Conservation (phyloP, 202 grass and related monocot species). For the Hordeum pubiflorum region DNA sequence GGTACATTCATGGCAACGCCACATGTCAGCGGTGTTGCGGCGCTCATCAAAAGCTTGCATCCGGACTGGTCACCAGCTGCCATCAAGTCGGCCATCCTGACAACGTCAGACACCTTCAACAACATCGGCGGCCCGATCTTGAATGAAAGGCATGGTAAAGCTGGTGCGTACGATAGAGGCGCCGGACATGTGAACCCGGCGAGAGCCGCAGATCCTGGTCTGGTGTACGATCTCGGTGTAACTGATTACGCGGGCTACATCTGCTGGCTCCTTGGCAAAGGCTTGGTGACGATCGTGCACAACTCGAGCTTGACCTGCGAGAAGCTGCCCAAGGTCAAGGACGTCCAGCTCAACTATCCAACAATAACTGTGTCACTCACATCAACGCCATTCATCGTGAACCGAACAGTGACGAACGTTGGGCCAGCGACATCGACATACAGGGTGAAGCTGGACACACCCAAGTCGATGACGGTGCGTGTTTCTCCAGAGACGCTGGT, state of each 20-base stretch:
- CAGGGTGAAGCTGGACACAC: neutral
- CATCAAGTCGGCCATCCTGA: constrained; percentile 19
- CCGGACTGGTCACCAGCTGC: constrained; percentile 29
- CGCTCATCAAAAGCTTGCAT: constrained; percentile 29
- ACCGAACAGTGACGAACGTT: constrained; percentile 22
- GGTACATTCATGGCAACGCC: constrained; percentile 32
- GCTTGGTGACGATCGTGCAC: neutral
- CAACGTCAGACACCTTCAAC: neutral
- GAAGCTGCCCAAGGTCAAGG: neutral
- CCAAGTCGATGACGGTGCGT: neutral
- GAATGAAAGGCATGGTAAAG: neutral
- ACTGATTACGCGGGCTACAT: neutral
- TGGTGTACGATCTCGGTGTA: neutral
- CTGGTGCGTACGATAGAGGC: neutral
- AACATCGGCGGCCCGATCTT: neutral
- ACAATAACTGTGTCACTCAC: neutral
- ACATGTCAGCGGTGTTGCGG: constrained; percentile 23
- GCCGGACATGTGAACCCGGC: constrained; percentile 1
- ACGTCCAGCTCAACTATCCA: constrained; percentile 30
- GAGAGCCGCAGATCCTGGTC: neutral
- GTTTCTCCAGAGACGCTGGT: neutral
- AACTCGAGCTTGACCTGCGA: neutral
- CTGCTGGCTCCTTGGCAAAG: neutral
- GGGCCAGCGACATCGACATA: neutral
- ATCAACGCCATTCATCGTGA: neutral